Conservation (phyloP, 1,284 basidiomycete species). For the Leccinum pachyderme region DNA sequence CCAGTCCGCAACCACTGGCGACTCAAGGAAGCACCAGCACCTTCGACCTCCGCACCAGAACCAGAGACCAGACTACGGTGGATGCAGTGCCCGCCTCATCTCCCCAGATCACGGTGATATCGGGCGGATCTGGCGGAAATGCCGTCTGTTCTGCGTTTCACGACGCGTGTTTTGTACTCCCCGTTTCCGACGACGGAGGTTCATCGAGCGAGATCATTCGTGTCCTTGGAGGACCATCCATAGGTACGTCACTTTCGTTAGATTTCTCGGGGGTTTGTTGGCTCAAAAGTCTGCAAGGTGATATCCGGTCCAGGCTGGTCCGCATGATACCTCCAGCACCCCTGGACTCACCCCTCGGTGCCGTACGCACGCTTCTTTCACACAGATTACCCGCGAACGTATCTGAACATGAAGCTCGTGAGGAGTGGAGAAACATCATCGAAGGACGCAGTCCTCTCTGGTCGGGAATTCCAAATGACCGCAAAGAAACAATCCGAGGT, state of each 20-base stretch:
- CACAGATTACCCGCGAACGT: conserved; percentile 74
- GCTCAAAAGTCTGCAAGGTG: conserved; percentile 47
- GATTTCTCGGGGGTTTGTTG: conserved; percentile 5
- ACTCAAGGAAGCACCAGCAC: conserved; percentile 8
- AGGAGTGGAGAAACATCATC: conserved; percentile 90
- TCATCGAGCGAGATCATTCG: conserved; percentile 84
- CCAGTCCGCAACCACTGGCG: conserved; percentile 20
- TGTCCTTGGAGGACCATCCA: conserved; percentile 79
- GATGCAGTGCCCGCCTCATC: conserved; percentile 5
- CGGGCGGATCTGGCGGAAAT: conserved; percentile 83
- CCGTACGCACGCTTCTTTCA: conserved; percentile 75
- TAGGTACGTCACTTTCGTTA: conserved; percentile 45
- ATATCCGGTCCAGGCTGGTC: conserved; percentile 80
- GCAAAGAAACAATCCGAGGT: conserved; percentile 90
- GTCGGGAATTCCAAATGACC: conserved; percentile 87
- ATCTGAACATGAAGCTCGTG: conserved; percentile 75
- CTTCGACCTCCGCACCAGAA: conserved; percentile 6
- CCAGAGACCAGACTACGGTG: conserved; percentile 3
- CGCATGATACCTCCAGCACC: conserved; percentile 73
- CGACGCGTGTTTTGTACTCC: conserved; percentile 69
- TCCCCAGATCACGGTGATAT: conserved; percentile 62
- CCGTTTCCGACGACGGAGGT: conserved; percentile 86
- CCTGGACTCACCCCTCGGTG: conserved; percentile 56
- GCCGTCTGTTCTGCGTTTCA: conserved; percentile 75
- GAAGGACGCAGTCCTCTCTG: conserved; percentile 86